phyloP scores from a whole-genome alignment of 176 grass and related monocot genomes.

The Avena insularis region DNA sequence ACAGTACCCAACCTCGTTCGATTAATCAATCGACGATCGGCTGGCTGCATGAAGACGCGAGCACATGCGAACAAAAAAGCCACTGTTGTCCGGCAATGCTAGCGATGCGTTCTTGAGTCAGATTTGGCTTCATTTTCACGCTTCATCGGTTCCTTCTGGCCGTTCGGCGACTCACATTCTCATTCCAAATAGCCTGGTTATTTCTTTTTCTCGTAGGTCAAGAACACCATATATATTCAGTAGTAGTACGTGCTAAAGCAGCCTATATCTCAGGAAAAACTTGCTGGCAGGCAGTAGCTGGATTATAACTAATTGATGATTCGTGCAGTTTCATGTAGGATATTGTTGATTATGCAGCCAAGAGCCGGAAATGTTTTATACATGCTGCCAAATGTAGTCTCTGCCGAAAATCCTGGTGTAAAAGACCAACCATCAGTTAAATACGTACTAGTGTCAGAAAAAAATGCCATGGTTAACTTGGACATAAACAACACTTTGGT shows the following conservation, averaged over 20 bases:
- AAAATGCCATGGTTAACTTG: background rate
- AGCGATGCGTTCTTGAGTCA: too few species aligned
- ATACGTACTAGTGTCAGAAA: background rate
- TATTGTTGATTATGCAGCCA: background rate
- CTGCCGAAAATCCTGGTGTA: too few species aligned
- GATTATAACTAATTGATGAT: background rate
- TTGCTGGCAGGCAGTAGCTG: background rate
- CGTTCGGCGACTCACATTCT: background rate
- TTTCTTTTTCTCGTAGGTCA: slow-evolving; percentile 19
- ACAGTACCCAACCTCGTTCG: too few species aligned
- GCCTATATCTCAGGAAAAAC: background rate
- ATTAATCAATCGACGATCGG: too few species aligned
- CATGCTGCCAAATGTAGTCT: slow-evolving; percentile 29
- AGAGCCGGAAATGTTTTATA: background rate
- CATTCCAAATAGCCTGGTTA: slow-evolving; percentile 6
- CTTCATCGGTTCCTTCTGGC: slow-evolving; percentile 21
- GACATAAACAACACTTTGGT: background rate
- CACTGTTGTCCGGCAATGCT: too few species aligned
- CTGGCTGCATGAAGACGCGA: too few species aligned
- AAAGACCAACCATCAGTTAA: background rate
- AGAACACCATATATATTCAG: background rate
- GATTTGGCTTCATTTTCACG: slow-evolving; percentile 18
- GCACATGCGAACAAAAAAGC: too few species aligned
- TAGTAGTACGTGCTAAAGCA: background rate
- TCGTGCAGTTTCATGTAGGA: background rate